Base-by-base conservation (phyloP, 306 rosid species). In the Myrica gale region DNA sequence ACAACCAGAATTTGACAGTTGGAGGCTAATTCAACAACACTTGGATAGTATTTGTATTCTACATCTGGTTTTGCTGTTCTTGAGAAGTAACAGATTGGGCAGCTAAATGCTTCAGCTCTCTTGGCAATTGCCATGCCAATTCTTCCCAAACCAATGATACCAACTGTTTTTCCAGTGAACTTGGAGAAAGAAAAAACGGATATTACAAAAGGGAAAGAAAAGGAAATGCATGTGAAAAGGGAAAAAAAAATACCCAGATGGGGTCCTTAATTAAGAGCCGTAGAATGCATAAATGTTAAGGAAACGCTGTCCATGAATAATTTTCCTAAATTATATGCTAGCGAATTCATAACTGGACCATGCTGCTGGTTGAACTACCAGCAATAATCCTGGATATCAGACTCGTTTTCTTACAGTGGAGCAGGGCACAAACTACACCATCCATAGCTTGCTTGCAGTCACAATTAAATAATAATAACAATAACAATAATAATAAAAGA, bases 151-250 rank as follows among this genome's bases (percentile, higher is more conserved):
- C 97, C 96, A 7, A 94, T 63, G 68, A 94, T 84, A 43, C 98
- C 98, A 48, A 94, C 90, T 7, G 85, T 88, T 85, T 94, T 89
- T 50, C 98, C 96, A 77, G 87, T 81, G 87, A 94, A 89, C 96
- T 94, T 87, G 76, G 86, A 77, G 41, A 32, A 81, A 65, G 17
- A 55, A 11, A 57, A 39, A 45, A 15, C 9, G 50, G 15, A 58
- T n/a, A 62, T 46, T 23, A n/a, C 3, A 76, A 71, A 65, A n/a
- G 41, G 39, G 12, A 26, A 57, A 69, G 79, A 50, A 60, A 46
- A 48, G 23, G 4, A 74, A 19, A 21, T 10, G 47, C 21, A 37
- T 45, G 46, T 6, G 12, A 47, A 19, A 52, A 51, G 53, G 53
- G 23, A 66, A 37, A 12, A 45, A 13, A 2, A 50, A 69, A 67